Evolutionary conservation across 2,329 filamentous ascomycete genomes (phyloP).

Genomic region (Pestalotiopsis sp.): DNA sequence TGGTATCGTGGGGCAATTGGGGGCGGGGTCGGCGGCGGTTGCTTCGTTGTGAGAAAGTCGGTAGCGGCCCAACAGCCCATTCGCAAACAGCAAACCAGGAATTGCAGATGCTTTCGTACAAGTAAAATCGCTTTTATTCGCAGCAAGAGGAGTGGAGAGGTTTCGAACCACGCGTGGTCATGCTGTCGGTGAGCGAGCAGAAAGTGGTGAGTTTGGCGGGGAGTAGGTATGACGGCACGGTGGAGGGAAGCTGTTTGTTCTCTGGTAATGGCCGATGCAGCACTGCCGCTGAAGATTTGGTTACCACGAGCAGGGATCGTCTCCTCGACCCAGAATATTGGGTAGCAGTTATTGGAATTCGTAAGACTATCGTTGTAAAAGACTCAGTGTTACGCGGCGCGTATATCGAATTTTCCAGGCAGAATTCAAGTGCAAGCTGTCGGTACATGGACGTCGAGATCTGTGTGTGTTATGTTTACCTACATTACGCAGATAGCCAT

Average conservation of each 20-base stretch:
- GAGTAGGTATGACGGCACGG: constrained; percentile 5
- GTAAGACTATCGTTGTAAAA: not conserved
- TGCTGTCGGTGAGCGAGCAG: constrained; percentile 4
- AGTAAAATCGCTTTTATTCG: not conserved
- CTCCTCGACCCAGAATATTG: not conserved
- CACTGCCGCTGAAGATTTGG: constrained; percentile 1
- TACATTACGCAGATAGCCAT: not conserved
- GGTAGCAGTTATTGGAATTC: not conserved
- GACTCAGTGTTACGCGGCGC: not conserved
- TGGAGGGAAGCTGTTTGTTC: not conserved
- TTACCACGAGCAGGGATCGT: not conserved
- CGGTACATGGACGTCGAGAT: not conserved
- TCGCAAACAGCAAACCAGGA: not conserved
- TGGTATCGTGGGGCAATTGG: constrained; percentile 4
- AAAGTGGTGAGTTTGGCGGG: not conserved
- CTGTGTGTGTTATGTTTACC: not conserved
- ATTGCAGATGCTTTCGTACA: not conserved
- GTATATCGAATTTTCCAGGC: not conserved
- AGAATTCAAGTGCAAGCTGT: not conserved
- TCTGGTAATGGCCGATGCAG: not conserved
- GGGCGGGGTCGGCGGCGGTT: not conserved
- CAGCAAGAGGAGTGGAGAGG: not conserved
- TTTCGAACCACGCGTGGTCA: not conserved
- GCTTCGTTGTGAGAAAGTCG: not conserved
- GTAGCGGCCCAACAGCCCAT: not conserved